Base-by-base conservation (phyloP, 805 yeast species). In the Saccharomycopsis sp. region DNA sequence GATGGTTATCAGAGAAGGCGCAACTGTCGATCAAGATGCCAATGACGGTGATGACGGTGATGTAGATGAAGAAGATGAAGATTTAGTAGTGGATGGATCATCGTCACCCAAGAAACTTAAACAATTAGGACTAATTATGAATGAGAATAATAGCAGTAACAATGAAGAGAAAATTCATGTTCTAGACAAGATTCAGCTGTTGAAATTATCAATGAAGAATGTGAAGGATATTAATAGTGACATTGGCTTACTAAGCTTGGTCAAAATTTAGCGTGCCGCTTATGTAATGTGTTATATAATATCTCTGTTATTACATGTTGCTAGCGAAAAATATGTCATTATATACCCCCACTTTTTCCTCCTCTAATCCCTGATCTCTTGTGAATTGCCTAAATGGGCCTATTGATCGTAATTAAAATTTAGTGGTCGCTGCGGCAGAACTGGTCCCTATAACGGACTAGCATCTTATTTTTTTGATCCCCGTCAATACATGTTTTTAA, bases 1-100 rank as follows among this genome's bases (percentile, higher is more conserved):
- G n/a, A 42, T 48, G 51, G 41, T 43, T 16, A 26, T 43, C 11
- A 17, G 7, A 23, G 41, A n/a, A 21, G 34, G 11, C 22, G 26
- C 28, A 17, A 20, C 17, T 19, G 13, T 7, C 5, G 29, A 21
- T 13, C 7, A 20, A 9, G n/a, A 13, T n/a, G 40, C 20, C 4
- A 16, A 32, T 9, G 43, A 44, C 14, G 41, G 37, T 8, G 29
- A 36, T 22, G 39, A 29, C 2, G 40, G 23, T 9, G 31, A 35
- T 34, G 44, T 24, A 40, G 44, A 42, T 27, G 27, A 28, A 6
- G 42, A 28, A 4, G 41, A 28, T 13, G 32, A 42, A 4, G 36
- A 42, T 5, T 21, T 41, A 13, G 41, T 21, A 22, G 40, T 16
- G 7, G 2, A 36, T 7, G 38, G 26, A 17, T n/a, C 31, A 27